Base-by-base conservation (phyloP, 2,329 filamentous ascomycete species). In the Colletotrichum shisoi region DNA sequence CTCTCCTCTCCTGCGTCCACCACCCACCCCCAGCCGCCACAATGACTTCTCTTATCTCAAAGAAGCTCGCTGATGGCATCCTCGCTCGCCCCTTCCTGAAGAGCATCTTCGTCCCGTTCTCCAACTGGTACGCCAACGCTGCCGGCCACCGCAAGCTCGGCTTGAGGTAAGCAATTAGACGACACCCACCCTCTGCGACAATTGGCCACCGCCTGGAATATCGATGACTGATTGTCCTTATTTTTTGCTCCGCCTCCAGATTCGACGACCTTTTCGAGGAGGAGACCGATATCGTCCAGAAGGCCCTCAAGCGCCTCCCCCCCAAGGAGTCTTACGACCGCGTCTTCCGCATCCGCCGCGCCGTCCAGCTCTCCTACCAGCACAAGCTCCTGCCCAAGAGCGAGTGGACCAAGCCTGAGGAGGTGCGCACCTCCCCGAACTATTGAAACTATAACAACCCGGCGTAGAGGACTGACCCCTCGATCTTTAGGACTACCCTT, bases 181-280 rank as follows among this genome's bases (percentile, higher is more conserved):
- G n/a, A 54, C n/a, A 31, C 34, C 24, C n/a, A 31, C 34, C 34
- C 44, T 34, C 44, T 37, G 19, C 46, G 21, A 42, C 60, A n/a
- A 48, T 45, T 27, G 53, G 24, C 21, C 40, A 58, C 46, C 49
- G 39, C 40, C 24, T 19, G 13, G 24, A 52, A 57, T 42, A 24
- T 9, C 48, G 44, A 62, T 34, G 51, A 49, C 57, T 65, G 42
- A 61, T 58, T 42, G 21, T 21, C 40, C 15, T 9, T 21, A 11
- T 34, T 19, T 13, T 34, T 6, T 11, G 7, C 15, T 17, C 24
- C 45, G 19, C 6, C 34, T 57, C 63, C 78, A 98, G 95, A 81
- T 89, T 90, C 85, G 95, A 99, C 82, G 95, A 99, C 79, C 83
- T 99, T 79, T 91, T 97, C 79, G 88, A 91, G 78, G 95, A 99